Percentiles rank a stretch among this genome's conserved stretches.
Evolutionary conservation across 371 early-diverging fungal species (phyloP).

Genomic region (Cokeromyces recurvatus): DNA sequence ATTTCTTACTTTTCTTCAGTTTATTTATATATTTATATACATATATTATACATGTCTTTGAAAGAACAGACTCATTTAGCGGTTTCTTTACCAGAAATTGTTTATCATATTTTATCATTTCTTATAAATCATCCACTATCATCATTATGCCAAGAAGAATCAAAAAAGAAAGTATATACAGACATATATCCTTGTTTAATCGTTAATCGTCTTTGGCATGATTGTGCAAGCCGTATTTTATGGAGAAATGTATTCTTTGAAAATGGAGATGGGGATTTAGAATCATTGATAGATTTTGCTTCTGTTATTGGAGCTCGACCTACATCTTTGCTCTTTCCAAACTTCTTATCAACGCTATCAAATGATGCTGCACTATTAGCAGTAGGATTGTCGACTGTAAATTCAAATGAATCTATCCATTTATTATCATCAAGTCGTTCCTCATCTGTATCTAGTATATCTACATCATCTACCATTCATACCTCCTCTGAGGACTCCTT

Average conservation of each 20-base stretch:
- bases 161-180: slow-evolving; percentile 9
- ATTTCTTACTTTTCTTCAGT: neutral
- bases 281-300: slow-evolving; percentile 15
- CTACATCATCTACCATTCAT: slow-evolving; percentile 1
- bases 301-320: slow-evolving; percentile 6
- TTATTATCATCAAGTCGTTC: slow-evolving; percentile 7
- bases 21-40: too few species aligned
- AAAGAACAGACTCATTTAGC: slow-evolving; percentile 21
- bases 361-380: neutral
- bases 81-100: slow-evolving; percentile 33
- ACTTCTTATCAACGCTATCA: neutral
- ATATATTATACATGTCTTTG: too few species aligned
- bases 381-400: neutral
- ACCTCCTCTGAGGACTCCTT: slow-evolving; percentile 6
- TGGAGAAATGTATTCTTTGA: slow-evolving; percentile 34
- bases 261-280: slow-evolving; percentile 17
- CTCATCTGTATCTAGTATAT: slow-evolving; percentile 16
- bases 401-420: neutral
- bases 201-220: slow-evolving; percentile 42
- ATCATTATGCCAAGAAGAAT: slow-evolving; percentile 4
- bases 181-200: slow-evolving; percentile 31
- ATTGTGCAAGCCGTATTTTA: slow-evolving; percentile 27
- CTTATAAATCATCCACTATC: too few species aligned
- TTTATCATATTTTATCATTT: slow-evolving; percentile 31
- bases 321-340: neutral